These are phyloP conservation scores for Alternaria sp. DNA, from an alignment of 2,329 filamentous ascomycete genomes.

Conservation along the genomic window DNA sequence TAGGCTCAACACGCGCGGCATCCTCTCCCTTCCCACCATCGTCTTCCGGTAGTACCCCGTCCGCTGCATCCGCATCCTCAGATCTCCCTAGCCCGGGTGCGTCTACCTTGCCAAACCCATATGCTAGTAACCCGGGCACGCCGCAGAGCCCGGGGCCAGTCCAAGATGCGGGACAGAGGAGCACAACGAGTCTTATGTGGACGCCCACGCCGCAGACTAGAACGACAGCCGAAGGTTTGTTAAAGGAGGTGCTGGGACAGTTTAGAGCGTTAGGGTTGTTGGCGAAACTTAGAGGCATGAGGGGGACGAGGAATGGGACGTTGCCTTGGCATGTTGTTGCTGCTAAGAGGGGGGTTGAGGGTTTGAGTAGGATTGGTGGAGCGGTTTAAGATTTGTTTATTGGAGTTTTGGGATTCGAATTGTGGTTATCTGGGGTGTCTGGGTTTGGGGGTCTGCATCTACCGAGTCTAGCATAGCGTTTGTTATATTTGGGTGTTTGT, in stretches of 20 bases:
- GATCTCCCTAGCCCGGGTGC: conserved; percentile 36
- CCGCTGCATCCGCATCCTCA: conserved; percentile 8
- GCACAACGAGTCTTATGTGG: conserved; percentile 43
- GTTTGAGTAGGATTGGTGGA: conserved; percentile 53
- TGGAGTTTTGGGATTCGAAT: not conserved
- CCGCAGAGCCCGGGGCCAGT: conserved; percentile 17
- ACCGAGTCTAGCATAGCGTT: not conserved
- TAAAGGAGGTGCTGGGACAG: conserved; percentile 74
- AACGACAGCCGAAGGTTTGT: conserved; percentile 63
- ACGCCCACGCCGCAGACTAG: conserved; percentile 44
- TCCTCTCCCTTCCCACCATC: conserved; percentile 33
- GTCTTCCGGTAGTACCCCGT: not conserved
- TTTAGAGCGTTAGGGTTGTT: conserved; percentile 74
- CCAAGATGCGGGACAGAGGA: conserved; percentile 17
- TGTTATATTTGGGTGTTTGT: not conserved
- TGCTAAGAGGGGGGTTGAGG: conserved; percentile 72
- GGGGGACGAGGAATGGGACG: conserved; percentile 63
- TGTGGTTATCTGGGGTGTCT: not conserved
- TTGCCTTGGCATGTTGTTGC: conserved; percentile 81
- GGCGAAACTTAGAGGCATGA: conserved; percentile 71
- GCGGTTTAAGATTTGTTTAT: not conserved
- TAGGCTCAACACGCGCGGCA: conserved; percentile 47
- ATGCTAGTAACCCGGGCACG: conserved; percentile 12
- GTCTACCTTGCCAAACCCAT: conserved; percentile 8
- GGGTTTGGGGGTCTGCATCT: not conserved